Conservation (phyloP, 192 early-diverging fungal genomes). For the Coemansia sp. region DNA sequence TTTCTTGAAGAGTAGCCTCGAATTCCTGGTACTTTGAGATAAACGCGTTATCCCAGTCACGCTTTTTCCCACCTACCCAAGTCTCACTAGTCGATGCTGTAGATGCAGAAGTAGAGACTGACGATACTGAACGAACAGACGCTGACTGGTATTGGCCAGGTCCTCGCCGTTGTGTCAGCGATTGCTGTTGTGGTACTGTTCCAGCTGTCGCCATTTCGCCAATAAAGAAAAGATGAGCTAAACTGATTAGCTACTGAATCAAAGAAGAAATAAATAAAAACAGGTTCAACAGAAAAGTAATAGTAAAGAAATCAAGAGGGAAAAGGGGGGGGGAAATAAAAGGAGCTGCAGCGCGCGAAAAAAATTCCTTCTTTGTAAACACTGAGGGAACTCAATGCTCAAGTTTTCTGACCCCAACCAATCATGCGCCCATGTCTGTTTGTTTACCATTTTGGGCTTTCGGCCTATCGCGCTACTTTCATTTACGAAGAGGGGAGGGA, state of each 20-base stretch:
- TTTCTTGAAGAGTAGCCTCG: constrained; percentile 53
- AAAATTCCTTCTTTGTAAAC: not conserved
- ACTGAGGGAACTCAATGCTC: not conserved
- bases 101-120: constrained; percentile 21
- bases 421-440: constrained; percentile 6
- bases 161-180: not conserved
- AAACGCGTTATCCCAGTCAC: constrained; percentile 58
- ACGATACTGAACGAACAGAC: constrained; percentile 26
- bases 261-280: constrained; percentile 1
- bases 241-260: not conserved
- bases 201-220: constrained; percentile 22
- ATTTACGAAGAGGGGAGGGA: not conserved
- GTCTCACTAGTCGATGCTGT: constrained; percentile 11
- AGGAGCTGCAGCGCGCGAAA: not conserved
- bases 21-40: constrained; percentile 46
- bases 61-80: constrained; percentile 48
- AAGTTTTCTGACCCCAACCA: not conserved
- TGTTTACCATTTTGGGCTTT: constrained; percentile 1
- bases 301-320: not conserved
- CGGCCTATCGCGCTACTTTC: not conserved
- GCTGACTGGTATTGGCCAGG: not conserved
- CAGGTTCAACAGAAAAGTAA: too few species aligned
- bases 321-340: not conserved
- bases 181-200: not conserved
- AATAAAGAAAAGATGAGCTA: constrained; percentile 12